A percentile compares a stretch with the other conserved stretches of the same genome.
Conservation (phyloP, 164 flowering plant species). For the Euptelea pleiosperma region DNA sequence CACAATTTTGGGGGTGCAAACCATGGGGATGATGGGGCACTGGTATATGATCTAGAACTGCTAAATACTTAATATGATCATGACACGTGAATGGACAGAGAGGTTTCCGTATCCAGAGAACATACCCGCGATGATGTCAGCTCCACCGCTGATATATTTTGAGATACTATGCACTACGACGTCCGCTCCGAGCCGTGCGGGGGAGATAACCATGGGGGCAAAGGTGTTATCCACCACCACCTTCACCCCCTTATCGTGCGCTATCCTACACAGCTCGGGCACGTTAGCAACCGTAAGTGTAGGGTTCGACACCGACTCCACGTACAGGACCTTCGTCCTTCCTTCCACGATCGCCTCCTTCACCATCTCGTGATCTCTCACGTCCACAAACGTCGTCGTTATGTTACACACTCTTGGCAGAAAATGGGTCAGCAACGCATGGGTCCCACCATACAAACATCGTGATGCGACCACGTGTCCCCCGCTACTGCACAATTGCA, state of each 20-base stretch:
- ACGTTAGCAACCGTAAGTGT: constrained; percentile 71
- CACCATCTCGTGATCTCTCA: constrained; percentile 39
- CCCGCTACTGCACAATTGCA: constrained; percentile 77
- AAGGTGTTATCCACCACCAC: constrained; percentile 93
- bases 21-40: not conserved
- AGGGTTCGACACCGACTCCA: constrained; percentile 83
- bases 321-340: constrained; percentile 60
- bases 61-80: no score
- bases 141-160: constrained; percentile 88
- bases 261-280: constrained; percentile 59
- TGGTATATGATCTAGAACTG: no score
- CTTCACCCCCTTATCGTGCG: constrained; percentile 67
- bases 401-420: constrained; percentile 68
- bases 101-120: no score
- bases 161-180: constrained; percentile 88
- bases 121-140: constrained; percentile 87
- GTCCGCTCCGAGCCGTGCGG: constrained; percentile 87
- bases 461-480: constrained; percentile 77
- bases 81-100: no score
- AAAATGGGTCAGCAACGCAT: constrained; percentile 77
- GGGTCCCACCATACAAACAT: constrained; percentile 86
- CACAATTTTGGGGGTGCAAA: not conserved
- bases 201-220: constrained; percentile 85
- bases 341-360: constrained; percentile 53
- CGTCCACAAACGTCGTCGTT: constrained; percentile 77